Base-by-base conservation (phyloP, 2,329 filamentous ascomycete species). In the Harringtonia lauricola region DNA sequence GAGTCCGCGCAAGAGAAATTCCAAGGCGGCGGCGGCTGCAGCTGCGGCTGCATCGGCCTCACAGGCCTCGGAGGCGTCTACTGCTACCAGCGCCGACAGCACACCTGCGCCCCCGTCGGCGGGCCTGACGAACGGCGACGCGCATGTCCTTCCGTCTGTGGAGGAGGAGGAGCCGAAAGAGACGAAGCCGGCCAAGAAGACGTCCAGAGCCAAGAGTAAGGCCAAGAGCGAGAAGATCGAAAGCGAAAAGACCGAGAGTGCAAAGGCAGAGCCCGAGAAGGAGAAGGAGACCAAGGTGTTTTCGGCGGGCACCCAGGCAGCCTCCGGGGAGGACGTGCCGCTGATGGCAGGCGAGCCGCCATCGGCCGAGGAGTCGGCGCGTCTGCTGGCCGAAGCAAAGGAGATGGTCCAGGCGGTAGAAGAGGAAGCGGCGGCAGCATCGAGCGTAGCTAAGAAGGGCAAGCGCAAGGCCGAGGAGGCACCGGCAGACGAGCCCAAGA, bases 341-440 rank as follows among this genome's bases (percentile, higher is more conserved):
- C 85, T 88, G 14, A 53, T 75, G 4, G 71, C 77, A 10, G 75
- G 73, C 42, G 77, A 86, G 48, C 71, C 88, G 9, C 81, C 84
- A 0, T 76, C 80, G 13, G 79, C 86, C 0, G 83, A 88, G 50
- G 84, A 92, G 54, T 81, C 88, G 1, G 74, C 83, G 45, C 76
- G 81, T 44, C 88, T 95, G 83, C 82, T 96, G 47, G 81, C 81
- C 24, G 80, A 86, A 55, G 92, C 92, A 28, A 87, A 83, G 65
- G 77, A 81, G 52, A 95, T 95, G 86, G 89, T 95, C 6, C 75
- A 83, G 49, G 79, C 80, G 47, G 74, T 72, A 45, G 64, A 69
- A 57, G 57, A 64, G 42, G 59, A 59, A 13, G 57, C 65, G 12
- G 59, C 57, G 12, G 63, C 62, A 30, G 57, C 64, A 12, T 62